Conservation (phyloP, 2,329 filamentous ascomycete species). For the Paecilomyces niveus region DNA sequence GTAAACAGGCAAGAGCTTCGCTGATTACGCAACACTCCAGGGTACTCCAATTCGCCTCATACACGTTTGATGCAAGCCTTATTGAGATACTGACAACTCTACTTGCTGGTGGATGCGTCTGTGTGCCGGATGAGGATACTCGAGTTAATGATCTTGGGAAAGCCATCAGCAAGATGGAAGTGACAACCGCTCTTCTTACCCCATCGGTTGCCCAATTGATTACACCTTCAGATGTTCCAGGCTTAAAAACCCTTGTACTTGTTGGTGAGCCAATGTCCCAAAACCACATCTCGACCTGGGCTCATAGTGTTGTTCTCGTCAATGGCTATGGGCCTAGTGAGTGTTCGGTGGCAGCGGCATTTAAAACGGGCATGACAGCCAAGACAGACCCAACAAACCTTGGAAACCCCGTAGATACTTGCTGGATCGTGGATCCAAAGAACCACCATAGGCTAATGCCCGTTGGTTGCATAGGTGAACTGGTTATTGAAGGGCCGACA, state of each 20-base stretch:
- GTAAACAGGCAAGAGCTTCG: constrained; percentile 41
- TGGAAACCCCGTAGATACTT: constrained; percentile 13
- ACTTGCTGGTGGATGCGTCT: constrained; percentile 38
- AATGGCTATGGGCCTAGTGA: constrained; percentile 17
- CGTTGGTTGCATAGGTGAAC: constrained; percentile 17
- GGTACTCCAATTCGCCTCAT: constrained; percentile 35
- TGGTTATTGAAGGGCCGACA: constrained; percentile 27
- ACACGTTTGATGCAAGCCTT: constrained; percentile 39
- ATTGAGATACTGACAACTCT: constrained; percentile 26
- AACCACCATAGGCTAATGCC: constrained; percentile 12
- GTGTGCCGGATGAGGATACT: constrained; percentile 36
- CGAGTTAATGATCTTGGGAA: constrained; percentile 35
- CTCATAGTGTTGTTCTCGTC: constrained; percentile 12
- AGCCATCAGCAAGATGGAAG: constrained; percentile 28
- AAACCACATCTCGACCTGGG: constrained; percentile 25
- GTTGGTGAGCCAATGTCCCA: constrained; percentile 25
- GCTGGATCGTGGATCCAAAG: constrained; percentile 20
- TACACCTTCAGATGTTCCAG: constrained; percentile 24
- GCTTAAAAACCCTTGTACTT: constrained; percentile 24
- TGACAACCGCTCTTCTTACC: constrained; percentile 48
- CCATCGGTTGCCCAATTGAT: constrained; percentile 40
- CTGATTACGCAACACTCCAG: constrained; percentile 35
- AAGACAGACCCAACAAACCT: constrained; percentile 10
- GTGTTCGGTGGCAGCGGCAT: constrained; percentile 9
- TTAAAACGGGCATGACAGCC: neutral